A percentile compares a stretch with the other conserved stretches of the same genome.
phyloP scores from a whole-genome alignment of 176 grass and related monocot genomes.

The Musa schizocarpa region DNA sequence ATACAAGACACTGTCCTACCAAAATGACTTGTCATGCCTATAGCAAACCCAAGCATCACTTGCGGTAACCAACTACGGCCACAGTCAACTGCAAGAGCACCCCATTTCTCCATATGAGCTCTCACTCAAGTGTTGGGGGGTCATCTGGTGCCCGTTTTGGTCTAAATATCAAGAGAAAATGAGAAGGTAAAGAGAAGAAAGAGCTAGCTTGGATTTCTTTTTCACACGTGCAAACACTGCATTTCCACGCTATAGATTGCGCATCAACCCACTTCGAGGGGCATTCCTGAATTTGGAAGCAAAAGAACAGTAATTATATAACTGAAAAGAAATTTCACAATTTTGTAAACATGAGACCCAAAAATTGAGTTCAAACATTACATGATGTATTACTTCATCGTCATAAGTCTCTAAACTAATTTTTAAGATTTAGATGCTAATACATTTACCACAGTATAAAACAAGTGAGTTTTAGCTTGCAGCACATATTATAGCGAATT shows the following conservation, averaged over 20 bases:
- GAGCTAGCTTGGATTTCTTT: not conserved
- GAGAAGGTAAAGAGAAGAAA: not conserved
- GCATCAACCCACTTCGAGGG: not conserved
- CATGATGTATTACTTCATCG: not conserved
- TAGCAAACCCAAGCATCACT: not conserved
- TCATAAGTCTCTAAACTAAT: too few relatives aligned
- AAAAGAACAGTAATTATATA: not conserved
- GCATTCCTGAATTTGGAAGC: not conserved
- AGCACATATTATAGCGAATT: too few relatives aligned
- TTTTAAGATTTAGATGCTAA: too few relatives aligned
- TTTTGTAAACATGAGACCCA: not conserved
- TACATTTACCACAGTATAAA: too few relatives aligned
- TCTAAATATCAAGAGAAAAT: not conserved
- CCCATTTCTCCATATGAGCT: not conserved
- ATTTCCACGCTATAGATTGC: not conserved
- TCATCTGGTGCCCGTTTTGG: not conserved
- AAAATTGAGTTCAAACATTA: not conserved
- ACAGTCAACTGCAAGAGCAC: not conserved
- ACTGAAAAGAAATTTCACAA: not conserved
- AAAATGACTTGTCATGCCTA: not conserved
- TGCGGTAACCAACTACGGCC: not conserved
- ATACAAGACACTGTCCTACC: not conserved
- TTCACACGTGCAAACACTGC: not conserved
- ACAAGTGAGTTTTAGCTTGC: too few relatives aligned
- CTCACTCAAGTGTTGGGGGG: not conserved